Conservation (phyloP, 1,284 basidiomycete species). For the Rhodotorula mucilaginosa region DNA sequence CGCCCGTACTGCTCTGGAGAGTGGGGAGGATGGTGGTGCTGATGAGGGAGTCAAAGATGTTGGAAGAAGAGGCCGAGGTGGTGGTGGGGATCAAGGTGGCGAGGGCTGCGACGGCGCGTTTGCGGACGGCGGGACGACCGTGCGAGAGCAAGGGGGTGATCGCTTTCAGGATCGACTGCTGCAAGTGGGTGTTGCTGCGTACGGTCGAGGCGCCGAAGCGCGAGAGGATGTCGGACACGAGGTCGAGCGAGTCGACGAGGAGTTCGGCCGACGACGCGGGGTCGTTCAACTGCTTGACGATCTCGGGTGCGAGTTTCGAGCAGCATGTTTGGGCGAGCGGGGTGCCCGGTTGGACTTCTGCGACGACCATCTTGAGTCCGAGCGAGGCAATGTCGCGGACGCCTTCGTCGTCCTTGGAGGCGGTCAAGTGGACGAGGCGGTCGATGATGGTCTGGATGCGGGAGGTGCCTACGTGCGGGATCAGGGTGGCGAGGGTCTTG, state of each 20-base stretch:
- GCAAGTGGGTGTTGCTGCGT: conserved; percentile 50
- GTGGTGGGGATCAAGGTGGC: conserved; percentile 28
- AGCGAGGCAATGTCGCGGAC: conserved; percentile 77
- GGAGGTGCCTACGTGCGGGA: conserved; percentile 76
- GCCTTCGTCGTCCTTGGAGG: conserved; percentile 81
- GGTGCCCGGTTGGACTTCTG: conserved; percentile 77
- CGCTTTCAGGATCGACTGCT: conserved; percentile 62
- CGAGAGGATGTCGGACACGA: conserved; percentile 83
- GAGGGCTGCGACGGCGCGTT: conserved; percentile 81
- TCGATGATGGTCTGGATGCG: conserved; percentile 85
- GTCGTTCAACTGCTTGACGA: conserved; percentile 71
- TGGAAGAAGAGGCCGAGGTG: background rate
- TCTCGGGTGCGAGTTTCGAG: conserved; percentile 77
- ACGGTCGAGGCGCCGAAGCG: conserved; percentile 66
- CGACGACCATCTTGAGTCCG: conserved; percentile 82
- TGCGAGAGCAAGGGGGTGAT: conserved; percentile 74
- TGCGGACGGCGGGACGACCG: conserved; percentile 76
- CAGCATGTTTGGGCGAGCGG: conserved; percentile 75
- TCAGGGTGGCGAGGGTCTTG: conserved; percentile 80
- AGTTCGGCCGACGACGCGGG: conserved; percentile 76
- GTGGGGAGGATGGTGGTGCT: conserved; percentile 18
- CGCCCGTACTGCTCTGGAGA: conserved; percentile 33
- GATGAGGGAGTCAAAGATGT: conserved; percentile 22
- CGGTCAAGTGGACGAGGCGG: conserved; percentile 74
- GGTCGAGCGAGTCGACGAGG: conserved; percentile 82